phyloP scores from a whole-genome alignment of 2,329 filamentous ascomycete genomes.

The Dothidotthia symphoricarpi region DNA sequence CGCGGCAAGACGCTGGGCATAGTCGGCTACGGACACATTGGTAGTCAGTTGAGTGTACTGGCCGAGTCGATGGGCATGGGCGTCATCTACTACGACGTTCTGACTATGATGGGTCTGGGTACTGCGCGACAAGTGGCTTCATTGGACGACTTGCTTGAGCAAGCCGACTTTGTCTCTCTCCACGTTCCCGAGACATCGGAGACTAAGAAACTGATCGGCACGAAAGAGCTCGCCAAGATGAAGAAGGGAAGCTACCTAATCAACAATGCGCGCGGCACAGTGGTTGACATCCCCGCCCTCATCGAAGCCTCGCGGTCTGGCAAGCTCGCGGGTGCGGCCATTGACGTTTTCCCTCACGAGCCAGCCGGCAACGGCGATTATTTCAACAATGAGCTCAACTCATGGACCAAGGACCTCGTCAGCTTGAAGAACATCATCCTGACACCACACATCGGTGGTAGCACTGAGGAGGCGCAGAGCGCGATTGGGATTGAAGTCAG shows the following conservation, averaged over 20 bases:
- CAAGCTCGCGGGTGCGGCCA: conserved; percentile 87
- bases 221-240: conserved; percentile 78
- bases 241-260: conserved; percentile 90
- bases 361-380: conserved; percentile 93
- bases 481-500: conserved; percentile 94
- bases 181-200: conserved; percentile 93
- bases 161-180: conserved; percentile 88
- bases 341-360: conserved; percentile 94
- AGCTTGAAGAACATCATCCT: conserved; percentile 88
- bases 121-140: conserved; percentile 79
- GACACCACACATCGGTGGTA: conserved; percentile 95
- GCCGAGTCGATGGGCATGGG: conserved; percentile 98
- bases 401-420: conserved; percentile 81
- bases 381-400: conserved; percentile 80
- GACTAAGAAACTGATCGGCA: conserved; percentile 89
- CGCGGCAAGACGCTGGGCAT: conserved; percentile 96
- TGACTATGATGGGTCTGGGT: conserved; percentile 92
- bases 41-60: conserved; percentile 89
- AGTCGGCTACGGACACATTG: conserved; percentile 96
- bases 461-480: conserved; percentile 94
- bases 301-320: conserved; percentile 82
- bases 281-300: conserved; percentile 90
- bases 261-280: conserved; percentile 90
- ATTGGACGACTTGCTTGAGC: conserved; percentile 70
- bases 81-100: conserved; percentile 94